phyloP scores from a whole-genome alignment of 345 rosid species.

The Citrus medica region DNA sequence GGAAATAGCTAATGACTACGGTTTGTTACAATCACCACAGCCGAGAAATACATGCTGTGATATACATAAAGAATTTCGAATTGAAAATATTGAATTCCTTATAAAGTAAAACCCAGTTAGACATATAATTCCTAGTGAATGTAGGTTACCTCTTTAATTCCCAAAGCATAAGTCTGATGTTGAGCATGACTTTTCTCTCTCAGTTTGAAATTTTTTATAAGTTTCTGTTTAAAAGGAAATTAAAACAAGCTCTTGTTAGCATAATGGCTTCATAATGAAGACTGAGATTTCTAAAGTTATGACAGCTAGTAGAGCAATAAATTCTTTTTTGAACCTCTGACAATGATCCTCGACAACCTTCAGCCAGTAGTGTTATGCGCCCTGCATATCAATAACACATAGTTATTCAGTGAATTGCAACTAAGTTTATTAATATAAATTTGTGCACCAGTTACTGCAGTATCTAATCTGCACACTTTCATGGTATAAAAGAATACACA shows the following conservation, averaged over 20 bases:
- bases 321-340: conserved; percentile 65
- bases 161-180: conserved; percentile 95
- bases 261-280: conserved; percentile 1
- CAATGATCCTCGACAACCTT: conserved; percentile 97
- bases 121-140: conserved; percentile 1
- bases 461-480: neutral
- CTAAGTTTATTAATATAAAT: neutral
- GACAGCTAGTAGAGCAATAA: conserved; percentile 7
- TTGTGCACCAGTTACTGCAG: neutral
- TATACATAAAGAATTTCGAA: neutral
- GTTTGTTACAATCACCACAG: neutral
- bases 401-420: neutral
- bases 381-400: conserved; percentile 46
- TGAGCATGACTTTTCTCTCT: conserved; percentile 82
- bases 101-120: conserved; percentile 3
- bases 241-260: conserved; percentile 19
- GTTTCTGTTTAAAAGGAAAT: conserved; percentile 42
- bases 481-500: neutral
- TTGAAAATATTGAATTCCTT: neutral
- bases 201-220: conserved; percentile 62
- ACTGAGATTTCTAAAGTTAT: conserved; percentile 2
- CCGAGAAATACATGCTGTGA: neutral
- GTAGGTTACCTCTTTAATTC: conserved; percentile 78
- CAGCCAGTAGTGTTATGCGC: conserved; percentile 71
- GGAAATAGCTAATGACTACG: neutral